Conservation (phyloP, 495 filamentous ascomycete species). For the Usnea hakonensis region DNA sequence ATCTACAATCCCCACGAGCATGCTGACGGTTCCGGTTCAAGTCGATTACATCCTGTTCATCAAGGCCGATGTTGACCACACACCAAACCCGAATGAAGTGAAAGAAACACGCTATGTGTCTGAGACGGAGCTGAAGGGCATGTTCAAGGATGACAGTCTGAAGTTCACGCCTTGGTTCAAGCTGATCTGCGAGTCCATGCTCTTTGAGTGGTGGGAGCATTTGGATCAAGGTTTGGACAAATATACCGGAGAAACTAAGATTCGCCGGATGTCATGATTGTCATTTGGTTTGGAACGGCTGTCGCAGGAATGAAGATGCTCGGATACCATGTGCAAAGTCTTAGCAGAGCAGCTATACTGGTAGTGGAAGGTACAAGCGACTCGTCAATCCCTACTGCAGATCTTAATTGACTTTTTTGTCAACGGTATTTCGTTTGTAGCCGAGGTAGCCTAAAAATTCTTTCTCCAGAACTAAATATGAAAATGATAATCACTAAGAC, state of each 20-base stretch:
- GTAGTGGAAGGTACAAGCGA: neutral
- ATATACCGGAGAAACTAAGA: slow-evolving; percentile 78
- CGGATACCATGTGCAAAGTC: no score
- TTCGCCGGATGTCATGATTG: slow-evolving; percentile 74
- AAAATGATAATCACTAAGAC: no score
- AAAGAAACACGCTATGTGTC: slow-evolving; percentile 76
- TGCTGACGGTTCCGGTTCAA: slow-evolving; percentile 31
- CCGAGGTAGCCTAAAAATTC: no score
- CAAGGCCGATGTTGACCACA: slow-evolving; percentile 79
- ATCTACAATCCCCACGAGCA: neutral
- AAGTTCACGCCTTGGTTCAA: slow-evolving; percentile 99
- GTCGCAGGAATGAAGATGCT: no score
- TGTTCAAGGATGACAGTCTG: slow-evolving; percentile 72
- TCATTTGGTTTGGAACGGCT: no score
- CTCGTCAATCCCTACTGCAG: neutral
- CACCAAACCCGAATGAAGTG: slow-evolving; percentile 80
- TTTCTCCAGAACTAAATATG: no score
- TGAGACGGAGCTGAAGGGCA: slow-evolving; percentile 68
- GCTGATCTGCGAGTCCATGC: slow-evolving; percentile 94
- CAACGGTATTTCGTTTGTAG: neutral
- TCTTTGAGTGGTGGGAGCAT: slow-evolving; percentile 97
- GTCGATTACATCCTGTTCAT: slow-evolving; percentile 99
- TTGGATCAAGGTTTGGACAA: slow-evolving; percentile 72
- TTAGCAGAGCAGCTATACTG: neutral
- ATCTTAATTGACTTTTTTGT: neutral